Conservation (phyloP, 768 basidiomycete genomes). For the Tulasnella sp. region DNA sequence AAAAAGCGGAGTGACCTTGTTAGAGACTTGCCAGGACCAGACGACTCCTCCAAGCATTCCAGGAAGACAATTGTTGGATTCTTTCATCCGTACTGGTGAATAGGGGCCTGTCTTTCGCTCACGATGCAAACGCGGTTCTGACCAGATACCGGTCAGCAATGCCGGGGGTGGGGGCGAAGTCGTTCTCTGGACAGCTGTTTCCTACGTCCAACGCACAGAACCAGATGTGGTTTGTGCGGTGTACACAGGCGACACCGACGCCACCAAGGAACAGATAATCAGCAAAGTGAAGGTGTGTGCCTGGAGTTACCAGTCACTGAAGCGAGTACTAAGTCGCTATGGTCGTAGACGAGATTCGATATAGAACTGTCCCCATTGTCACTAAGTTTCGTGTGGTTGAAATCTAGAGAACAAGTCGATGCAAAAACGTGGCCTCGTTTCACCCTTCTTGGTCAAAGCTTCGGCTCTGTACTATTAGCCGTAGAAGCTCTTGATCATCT, state of each 20-base stretch:
- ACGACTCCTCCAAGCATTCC: neutral
- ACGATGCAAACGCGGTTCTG: constrained; percentile 3
- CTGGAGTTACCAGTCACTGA: neutral
- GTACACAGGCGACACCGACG: constrained; percentile 79
- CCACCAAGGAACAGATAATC: constrained; percentile 68
- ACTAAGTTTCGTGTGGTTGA: constrained; percentile 73
- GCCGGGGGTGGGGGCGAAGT: constrained; percentile 95
- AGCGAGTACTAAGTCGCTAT: neutral
- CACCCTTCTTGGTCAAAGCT: constrained; percentile 81
- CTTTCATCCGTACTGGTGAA: constrained; percentile 95
- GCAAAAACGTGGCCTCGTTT: constrained; percentile 79
- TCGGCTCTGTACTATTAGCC: constrained; percentile 74
- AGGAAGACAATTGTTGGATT: constrained; percentile 50
- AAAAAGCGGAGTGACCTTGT: neutral
- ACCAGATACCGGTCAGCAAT: constrained; percentile 44
- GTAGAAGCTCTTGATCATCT: constrained; percentile 70
- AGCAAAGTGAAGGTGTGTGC: constrained; percentile 57
- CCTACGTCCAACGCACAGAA: constrained; percentile 56
- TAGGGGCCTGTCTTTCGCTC: constrained; percentile 20
- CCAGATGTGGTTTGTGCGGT: constrained; percentile 59
- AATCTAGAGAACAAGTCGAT: constrained; percentile 58
- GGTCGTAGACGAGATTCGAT: constrained; percentile 60
- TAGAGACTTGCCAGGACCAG: neutral
- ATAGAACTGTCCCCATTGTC: constrained; percentile 52
- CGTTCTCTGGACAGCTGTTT: constrained; percentile 85